phyloP scores from a whole-genome alignment of 768 basidiomycete species.

The Boletus reticuloceps region DNA sequence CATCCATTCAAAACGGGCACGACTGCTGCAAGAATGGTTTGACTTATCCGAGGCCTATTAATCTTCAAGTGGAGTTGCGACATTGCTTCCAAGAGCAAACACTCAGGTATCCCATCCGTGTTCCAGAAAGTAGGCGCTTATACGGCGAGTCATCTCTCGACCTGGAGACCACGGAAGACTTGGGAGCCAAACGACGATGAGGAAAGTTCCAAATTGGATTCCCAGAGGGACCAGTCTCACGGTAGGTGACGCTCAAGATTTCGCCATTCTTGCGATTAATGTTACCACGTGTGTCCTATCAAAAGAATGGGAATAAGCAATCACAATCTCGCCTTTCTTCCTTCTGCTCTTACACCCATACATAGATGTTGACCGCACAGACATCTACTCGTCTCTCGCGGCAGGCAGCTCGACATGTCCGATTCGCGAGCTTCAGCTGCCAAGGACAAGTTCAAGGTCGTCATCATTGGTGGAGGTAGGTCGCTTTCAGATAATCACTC shows the following conservation, averaged over 20 bases:
- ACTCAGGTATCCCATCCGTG: too few relatives aligned
- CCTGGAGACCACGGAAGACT: too few relatives aligned
- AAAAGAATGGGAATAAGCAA: background rate
- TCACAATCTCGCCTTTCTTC: background rate
- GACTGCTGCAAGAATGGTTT: background rate
- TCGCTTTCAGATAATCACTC: background rate
- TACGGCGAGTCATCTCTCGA: too few relatives aligned
- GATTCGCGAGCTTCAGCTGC: constrained; percentile 24
- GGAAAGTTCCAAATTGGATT: too few relatives aligned
- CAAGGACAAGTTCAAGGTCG: constrained; percentile 69
- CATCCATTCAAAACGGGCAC: background rate
- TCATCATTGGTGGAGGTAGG: constrained; percentile 86
- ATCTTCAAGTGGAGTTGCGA: too few relatives aligned
- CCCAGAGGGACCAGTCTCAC: background rate
- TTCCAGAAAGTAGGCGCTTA: too few relatives aligned
- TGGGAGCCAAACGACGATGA: background rate
- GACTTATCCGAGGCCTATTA: too few relatives aligned
- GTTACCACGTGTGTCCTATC: constrained; percentile 2
- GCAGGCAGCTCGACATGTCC: constrained; percentile 6
- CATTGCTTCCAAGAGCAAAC: too few relatives aligned
- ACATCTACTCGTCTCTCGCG: constrained; percentile 6
- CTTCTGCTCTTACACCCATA: background rate
- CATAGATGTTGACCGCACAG: constrained; percentile 5
- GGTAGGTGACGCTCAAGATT: constrained; percentile 1
- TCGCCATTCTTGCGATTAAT: constrained; percentile 13